Evolutionary conservation across 2,329 filamentous ascomycete genomes (phyloP).

Genomic region (Fusarium palustre): DNA sequence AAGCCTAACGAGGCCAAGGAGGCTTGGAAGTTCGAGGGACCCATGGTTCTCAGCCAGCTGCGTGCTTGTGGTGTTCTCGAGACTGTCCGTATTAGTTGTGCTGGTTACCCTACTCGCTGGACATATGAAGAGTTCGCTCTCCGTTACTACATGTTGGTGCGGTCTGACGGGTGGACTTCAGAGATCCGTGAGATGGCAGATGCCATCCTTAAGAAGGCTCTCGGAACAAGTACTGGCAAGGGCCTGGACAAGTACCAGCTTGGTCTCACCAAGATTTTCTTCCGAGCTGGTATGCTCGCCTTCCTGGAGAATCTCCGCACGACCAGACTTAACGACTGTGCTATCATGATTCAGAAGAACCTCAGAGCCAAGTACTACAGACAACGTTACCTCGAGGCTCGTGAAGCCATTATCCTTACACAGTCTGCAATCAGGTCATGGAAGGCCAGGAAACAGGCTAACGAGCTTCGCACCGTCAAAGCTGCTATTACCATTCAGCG

Average conservation of each 20-base stretch:
- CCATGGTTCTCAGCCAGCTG: constrained; percentile 97
- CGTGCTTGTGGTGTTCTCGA: constrained; percentile 98
- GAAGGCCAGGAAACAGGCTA: constrained; percentile 79
- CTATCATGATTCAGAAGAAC: constrained; percentile 99
- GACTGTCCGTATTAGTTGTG: constrained; percentile 96
- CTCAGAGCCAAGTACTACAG: constrained; percentile 95
- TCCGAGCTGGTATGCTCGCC: constrained; percentile 98
- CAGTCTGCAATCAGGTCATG: constrained; percentile 84
- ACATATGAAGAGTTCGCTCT: constrained; percentile 98
- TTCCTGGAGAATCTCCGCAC: constrained; percentile 96
- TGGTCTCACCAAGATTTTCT: constrained; percentile 98
- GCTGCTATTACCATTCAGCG: constrained; percentile 95
- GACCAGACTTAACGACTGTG: constrained; percentile 88
- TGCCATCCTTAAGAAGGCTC: constrained; percentile 87
- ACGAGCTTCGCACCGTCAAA: constrained; percentile 84
- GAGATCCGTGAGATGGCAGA: constrained; percentile 96
- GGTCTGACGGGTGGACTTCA: constrained; percentile 88
- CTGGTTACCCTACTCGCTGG: constrained; percentile 97
- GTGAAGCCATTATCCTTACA: constrained; percentile 81
- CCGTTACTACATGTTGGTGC: constrained; percentile 97
- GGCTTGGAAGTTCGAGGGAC: constrained; percentile 97
- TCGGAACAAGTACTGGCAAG: constrained; percentile 80
- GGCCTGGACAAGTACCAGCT: constrained; percentile 95
- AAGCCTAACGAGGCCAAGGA: constrained; percentile 98
- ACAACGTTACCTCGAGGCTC: constrained; percentile 87